Evolutionary conservation across 23 red algal genomes (phyloP), one percentile per base, ranked within the genome.

Genomic region (Gracilaria caudata): DNA sequence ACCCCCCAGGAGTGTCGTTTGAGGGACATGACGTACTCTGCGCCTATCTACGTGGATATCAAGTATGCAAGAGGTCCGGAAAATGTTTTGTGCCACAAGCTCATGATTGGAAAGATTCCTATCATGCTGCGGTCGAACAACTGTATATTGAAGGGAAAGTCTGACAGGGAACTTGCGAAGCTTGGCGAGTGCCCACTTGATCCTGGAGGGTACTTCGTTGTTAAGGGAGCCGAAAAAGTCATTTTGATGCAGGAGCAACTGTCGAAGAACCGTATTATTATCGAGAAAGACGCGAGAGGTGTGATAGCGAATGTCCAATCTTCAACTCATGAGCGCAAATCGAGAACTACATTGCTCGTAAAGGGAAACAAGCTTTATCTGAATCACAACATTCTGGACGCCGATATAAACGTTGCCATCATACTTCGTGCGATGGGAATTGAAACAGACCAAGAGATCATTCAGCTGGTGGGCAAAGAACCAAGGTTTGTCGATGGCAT

Each of bases 171-270:
- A 34, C 61, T 98, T 44, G 95, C 95, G 7, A 74, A 79, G 57
- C 75, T 89, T 14, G 83, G 90, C 10, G 97, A 98, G 81, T 98
- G 97, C 73, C 97, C 97, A 40, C 85, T 98, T 16, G 97, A 98
- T 68, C 97, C 97, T 30, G 97, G 97, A 13, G 97, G 97, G 5
- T 98, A 98, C 78, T 98, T 98, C 76, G 92, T 98, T 43, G 91
- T 98, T 13, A 77, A 77, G 11, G 97, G 97, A 11, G 89, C 93
- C 10, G 97, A 98, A 68, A 94, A 94, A 76, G 97, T 98, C 47
- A 96, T 98, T 86, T 75, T 98, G 23, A 98, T 96, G 55, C 97
- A 98, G 77, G 97, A 98, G 82, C 97, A 98, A 73, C 70, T 98
- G 21, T 95, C 88, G n/a, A 95, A 95, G 90, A 98, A 98, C 81